A percentile compares a stretch with the other conserved stretches of the same genome.
Conservation (phyloP, 2,329 filamentous ascomycete species). For the Aspergillus felis region DNA sequence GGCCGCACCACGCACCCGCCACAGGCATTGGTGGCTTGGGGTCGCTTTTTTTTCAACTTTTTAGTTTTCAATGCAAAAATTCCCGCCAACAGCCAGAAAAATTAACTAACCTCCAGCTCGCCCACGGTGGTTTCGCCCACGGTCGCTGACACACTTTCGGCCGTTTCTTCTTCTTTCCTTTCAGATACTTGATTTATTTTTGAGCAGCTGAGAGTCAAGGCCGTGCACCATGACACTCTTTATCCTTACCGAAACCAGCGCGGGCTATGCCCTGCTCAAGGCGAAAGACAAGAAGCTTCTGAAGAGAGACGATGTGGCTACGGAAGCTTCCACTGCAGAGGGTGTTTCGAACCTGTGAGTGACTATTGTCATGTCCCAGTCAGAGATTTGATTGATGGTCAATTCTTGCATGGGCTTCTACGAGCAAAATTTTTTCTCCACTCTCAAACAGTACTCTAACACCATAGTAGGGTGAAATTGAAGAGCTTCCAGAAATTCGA, state of each 20-base stretch:
- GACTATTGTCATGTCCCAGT: slow-evolving; percentile 2
- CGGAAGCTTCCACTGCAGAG: slow-evolving; percentile 74
- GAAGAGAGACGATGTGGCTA: slow-evolving; percentile 74
- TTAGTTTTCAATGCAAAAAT: slow-evolving; percentile 32
- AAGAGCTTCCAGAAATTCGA: slow-evolving; percentile 98
- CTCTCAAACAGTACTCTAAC: slow-evolving; percentile 20
- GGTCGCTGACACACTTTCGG: slow-evolving; percentile 23
- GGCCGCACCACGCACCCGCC: slow-evolving; percentile 22
- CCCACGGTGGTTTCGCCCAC: slow-evolving; percentile 31
- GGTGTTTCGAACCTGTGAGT: slow-evolving; percentile 81
- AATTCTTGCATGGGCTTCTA: neutral
- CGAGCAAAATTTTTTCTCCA: slow-evolving; percentile 24
- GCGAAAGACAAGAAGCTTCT: slow-evolving; percentile 97
- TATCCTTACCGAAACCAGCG: slow-evolving; percentile 89
- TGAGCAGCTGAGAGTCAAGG: slow-evolving; percentile 26
- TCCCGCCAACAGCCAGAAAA: slow-evolving; percentile 24
- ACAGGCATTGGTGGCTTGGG: slow-evolving; percentile 21
- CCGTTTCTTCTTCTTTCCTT: slow-evolving; percentile 19
- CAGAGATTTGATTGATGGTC: neutral
- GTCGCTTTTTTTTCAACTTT: slow-evolving; percentile 36
- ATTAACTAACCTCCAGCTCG: slow-evolving; percentile 23
- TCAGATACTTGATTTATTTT: slow-evolving; percentile 16
- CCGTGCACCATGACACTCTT: slow-evolving; percentile 73
- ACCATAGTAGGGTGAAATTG: slow-evolving; percentile 68
- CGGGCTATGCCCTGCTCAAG: slow-evolving; percentile 97